Evolutionary conservation across 768 basidiomycete species (phyloP).

Genomic region (Podaxis sp.): DNA sequence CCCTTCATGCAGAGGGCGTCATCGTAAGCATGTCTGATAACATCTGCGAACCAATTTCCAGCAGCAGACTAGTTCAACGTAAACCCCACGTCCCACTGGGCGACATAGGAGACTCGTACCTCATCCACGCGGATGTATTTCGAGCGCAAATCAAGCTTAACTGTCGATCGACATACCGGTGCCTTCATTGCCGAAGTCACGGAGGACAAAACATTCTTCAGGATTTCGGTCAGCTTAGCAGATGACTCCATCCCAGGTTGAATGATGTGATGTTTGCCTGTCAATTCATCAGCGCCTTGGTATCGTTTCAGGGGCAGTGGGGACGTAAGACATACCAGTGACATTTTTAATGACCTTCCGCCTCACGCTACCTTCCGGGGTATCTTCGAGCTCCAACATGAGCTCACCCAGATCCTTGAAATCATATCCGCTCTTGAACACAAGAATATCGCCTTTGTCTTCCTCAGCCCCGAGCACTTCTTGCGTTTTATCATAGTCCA

Average conservation of each 20-base stretch:
- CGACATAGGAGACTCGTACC: slow-evolving; percentile 32
- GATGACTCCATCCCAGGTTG: slow-evolving; percentile 58
- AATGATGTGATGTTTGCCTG: slow-evolving; percentile 69
- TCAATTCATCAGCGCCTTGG: slow-evolving; percentile 1
- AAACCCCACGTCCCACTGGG: not conserved
- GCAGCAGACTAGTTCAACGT: slow-evolving; percentile 50
- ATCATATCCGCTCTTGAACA: slow-evolving; percentile 87
- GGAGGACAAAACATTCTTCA: slow-evolving; percentile 62
- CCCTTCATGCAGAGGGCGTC: slow-evolving; percentile 59
- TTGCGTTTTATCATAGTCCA: slow-evolving; percentile 52
- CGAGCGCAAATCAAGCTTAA: slow-evolving; percentile 71
- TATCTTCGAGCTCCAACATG: slow-evolving; percentile 55
- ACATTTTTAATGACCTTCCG: slow-evolving; percentile 60
- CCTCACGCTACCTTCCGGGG: slow-evolving; percentile 63
- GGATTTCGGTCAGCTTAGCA: slow-evolving; percentile 49
- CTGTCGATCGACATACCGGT: slow-evolving; percentile 70
- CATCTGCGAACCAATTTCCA: slow-evolving; percentile 85
- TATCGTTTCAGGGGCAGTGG: not conserved
- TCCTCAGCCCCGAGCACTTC: slow-evolving; percentile 63
- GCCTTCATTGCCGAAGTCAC: slow-evolving; percentile 70
- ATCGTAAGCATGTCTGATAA: slow-evolving; percentile 80
- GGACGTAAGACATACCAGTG: slow-evolving; percentile 41
- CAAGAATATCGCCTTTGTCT: slow-evolving; percentile 69
- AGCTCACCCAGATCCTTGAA: slow-evolving; percentile 86
- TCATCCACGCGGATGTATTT: slow-evolving; percentile 72